Evolutionary conservation across 306 rosid genomes (phyloP), one percentile per base, ranked within the genome.

Genomic region (Lablab purpureus): DNA sequence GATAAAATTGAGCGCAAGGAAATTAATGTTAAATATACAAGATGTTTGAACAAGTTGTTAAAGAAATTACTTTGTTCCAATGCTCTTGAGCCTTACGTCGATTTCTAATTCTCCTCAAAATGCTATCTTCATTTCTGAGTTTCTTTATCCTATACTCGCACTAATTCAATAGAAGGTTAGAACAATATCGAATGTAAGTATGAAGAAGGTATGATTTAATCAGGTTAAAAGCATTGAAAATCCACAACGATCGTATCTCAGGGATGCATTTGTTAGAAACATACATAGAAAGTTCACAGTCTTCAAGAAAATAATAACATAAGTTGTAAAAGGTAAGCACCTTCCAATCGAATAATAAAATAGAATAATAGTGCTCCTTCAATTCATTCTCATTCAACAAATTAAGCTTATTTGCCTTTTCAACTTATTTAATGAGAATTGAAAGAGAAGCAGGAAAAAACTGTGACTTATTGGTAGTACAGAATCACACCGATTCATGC

Each of bases 1-100:
- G 69, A 46, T 34, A 50, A 43, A 34, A 80, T 32, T 54, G 58
- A 74, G n/a, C n/a, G 28, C 62, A 81, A 65, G 66, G 49, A 30
- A 37, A 76, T 30, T 25, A 70, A n/a, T 66, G n/a, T 30, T 22
- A 74, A n/a, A 65, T 78, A 62, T 49, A 27, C 25, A 60, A 70
- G 62, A 56, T 27, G 41, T 51, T 73, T 68, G 64, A 19, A 67
- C 52, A 52, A 67, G 34, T 25, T 27, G 83, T 45, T 34, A 77
- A 80, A 78, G 72, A 80, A 68, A 83, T 84, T 88, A 93, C 99
- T 89, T 93, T 96, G 78, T 84, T 88, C 99, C 99, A 96, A 79
- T 45, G 91, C 0, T 91, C 92, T 85, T 85, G 90, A 70, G 99
- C 97, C 85, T 93, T 96, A 67, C 84, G 85, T 64, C 88, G 92